phyloP scores from a whole-genome alignment of 2,329 filamentous ascomycete genomes.

The Chrysosporium keratinophilum region DNA sequence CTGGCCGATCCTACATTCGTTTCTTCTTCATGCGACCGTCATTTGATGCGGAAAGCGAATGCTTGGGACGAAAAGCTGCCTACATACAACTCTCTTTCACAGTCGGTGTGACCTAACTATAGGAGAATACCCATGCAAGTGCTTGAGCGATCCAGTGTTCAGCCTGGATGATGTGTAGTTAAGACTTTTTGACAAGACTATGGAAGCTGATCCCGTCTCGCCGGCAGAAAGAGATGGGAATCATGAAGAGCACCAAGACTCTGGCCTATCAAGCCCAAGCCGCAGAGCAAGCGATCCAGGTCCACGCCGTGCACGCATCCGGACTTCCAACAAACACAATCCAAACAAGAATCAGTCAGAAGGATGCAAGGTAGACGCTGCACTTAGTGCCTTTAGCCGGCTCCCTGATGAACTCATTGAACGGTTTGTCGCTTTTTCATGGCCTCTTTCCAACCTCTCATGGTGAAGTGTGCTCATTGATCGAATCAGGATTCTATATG shows the following conservation, averaged over 20 bases:
- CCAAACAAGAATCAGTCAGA: neutral
- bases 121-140: neutral
- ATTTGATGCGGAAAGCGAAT: neutral
- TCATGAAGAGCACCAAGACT: constrained; percentile 4
- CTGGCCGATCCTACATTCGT: too few species aligned
- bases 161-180: constrained; percentile 13
- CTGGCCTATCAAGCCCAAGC: neutral
- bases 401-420: constrained; percentile 15
- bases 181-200: constrained; percentile 7
- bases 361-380: neutral
- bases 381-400: constrained; percentile 5
- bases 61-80: neutral
- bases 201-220: constrained; percentile 14
- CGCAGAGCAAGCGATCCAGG: constrained; percentile 5
- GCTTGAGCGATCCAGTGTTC: neutral
- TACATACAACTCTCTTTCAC: neutral
- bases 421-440: constrained; percentile 10
- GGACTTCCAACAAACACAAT: neutral
- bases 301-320: neutral
- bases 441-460: neutral
- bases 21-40: too few species aligned
- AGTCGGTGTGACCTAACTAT: neutral
- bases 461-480: constrained; percentile 9
- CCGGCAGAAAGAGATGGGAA: constrained; percentile 11
- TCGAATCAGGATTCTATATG: constrained; percentile 36